Evolutionary conservation across 169 alveolate species (phyloP).

Genomic region (Plasmodium inui): DNA sequence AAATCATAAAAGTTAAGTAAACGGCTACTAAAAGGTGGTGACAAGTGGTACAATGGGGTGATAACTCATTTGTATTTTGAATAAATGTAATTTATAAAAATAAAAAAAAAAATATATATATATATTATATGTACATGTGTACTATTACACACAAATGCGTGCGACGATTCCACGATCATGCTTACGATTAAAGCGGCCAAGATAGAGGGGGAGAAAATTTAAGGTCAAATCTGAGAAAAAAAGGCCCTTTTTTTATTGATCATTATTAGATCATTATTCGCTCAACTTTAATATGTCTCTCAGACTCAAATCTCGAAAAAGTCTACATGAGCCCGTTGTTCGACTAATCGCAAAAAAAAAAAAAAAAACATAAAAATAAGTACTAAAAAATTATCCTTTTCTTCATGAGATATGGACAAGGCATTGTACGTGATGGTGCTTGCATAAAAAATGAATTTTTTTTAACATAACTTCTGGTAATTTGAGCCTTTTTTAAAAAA

Average conservation of each 20-base stretch:
- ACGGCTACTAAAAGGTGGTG: neutral
- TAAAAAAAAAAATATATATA: neutral
- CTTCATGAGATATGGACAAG: neutral
- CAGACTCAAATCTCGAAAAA: neutral
- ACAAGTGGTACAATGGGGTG: neutral
- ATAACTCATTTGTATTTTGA: neutral
- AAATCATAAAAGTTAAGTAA: neutral
- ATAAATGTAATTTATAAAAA: neutral
- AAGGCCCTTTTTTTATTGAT: neutral
- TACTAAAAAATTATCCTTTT: neutral
- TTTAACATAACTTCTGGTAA: neutral
- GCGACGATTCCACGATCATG: neutral
- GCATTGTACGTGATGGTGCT: neutral
- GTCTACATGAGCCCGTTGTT: neutral
- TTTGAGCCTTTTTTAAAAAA: neutral
- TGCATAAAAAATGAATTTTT: neutral
- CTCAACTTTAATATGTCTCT: neutral
- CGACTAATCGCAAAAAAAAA: neutral
- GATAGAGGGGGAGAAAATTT: neutral
- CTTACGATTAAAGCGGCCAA: neutral
- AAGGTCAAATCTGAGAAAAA: conserved; percentile 1
- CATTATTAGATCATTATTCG: neutral
- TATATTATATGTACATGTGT: neutral
- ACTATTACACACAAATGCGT: neutral
- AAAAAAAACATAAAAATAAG: neutral